Percentiles rank a stretch among this genome's conserved stretches.
Conservation (phyloP, 495 filamentous ascomycete species). For the Trichoderma asperelloides region DNA sequence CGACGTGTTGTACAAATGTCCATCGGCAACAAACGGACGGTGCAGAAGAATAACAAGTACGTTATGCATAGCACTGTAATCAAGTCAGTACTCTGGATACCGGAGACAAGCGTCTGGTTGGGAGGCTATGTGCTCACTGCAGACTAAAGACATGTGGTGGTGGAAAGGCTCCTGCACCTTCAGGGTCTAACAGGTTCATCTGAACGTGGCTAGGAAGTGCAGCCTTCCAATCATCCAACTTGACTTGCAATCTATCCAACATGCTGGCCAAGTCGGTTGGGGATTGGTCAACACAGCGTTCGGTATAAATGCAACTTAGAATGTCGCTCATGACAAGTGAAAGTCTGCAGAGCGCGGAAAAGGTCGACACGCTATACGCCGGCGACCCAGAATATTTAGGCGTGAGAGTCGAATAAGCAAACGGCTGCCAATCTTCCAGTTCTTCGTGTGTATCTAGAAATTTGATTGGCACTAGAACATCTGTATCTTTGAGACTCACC, state of each 20-base stretch:
- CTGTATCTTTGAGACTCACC: constrained; percentile 13
- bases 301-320: constrained; percentile 18
- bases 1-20: background rate
- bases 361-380: constrained; percentile 15
- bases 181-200: background rate
- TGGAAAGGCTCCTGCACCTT: background rate
- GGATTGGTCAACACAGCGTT: constrained; percentile 13
- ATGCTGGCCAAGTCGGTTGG: constrained; percentile 13
- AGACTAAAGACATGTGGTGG: background rate
- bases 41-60: constrained; percentile 18
- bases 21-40: constrained; percentile 18
- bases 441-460: constrained; percentile 27
- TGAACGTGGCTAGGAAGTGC: background rate
- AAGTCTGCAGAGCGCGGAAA: constrained; percentile 21
- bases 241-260: background rate
- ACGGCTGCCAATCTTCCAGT: constrained; percentile 24
- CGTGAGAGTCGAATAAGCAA: constrained; percentile 6
- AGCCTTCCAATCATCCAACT: background rate
- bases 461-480: constrained; percentile 18
- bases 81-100: background rate
- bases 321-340: constrained; percentile 21
- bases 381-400: background rate
- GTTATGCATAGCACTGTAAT: constrained; percentile 15
- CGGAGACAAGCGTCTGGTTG: no score
- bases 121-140: background rate